Base-by-base conservation (phyloP, 257 asterid genomes). In the Solanum pimpinellifolium region DNA sequence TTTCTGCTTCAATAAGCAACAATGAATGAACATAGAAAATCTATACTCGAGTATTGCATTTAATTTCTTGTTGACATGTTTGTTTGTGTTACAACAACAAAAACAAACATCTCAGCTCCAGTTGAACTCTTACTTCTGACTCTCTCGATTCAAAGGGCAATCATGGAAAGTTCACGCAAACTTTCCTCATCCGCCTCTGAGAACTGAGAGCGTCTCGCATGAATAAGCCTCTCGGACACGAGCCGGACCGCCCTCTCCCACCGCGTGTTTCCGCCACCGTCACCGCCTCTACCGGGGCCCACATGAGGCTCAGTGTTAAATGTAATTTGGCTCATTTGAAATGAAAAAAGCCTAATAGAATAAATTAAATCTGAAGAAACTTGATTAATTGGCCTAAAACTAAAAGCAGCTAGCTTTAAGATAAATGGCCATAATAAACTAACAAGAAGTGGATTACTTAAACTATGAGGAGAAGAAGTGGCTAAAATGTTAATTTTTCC, bases 121-220 rank as follows among this genome's bases (percentile, higher is more conserved):
- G 0, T 9, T 44, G 42, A 78, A 47, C 49, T 4, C 18, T 47
- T 1, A 16, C 44, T 47, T 12, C 12, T 0, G 15, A 5, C 27
- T 78, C n/a, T 46, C 10, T 76, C 41, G 18, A 7, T 37, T 84
- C 80, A 87, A 39, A 87, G 89, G 21, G 87, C 62, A 20, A 87
- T 52, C 89, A 81, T 52, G 60, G 89, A 68, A 70, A 87, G 62
- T 47, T 41, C 75, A 52, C 68, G 87, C n/a, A 87, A 44, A 23
- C 87, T 87, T 72, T 66, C 81, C 74, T 87, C 89, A 35, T 83
- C 83, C 0, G 85, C 25, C 41, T 87, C 86, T 2, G 33, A 4
- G 23, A 82, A 47, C 42, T 65, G 89, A 33, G 89, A 46, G 23
- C 73, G 73, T 47, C 89, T 16, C 14, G 86, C 86, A 62, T 42